Evolutionary conservation across 805 yeast species (phyloP).

Genomic region (Kodamaea sagamina): DNA sequence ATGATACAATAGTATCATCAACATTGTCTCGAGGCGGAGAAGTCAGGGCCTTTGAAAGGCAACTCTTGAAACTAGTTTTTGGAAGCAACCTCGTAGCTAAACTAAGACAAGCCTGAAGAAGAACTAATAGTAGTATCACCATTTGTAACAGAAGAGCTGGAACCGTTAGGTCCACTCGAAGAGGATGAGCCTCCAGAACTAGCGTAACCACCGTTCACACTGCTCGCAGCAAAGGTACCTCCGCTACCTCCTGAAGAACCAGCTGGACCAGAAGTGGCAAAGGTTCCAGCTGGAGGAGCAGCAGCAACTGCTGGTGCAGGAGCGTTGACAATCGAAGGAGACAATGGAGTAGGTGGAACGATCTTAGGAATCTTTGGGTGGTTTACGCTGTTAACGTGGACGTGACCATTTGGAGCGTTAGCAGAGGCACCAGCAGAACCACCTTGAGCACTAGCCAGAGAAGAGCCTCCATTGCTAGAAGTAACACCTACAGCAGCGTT

Average conservation of each 20-base stretch:
- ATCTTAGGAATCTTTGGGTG: background rate
- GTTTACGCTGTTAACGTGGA: no score
- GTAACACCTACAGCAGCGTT: no score
- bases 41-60: background rate
- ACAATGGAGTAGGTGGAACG: background rate
- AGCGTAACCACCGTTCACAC: background rate
- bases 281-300: background rate
- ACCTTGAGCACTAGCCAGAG: background rate
- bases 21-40: conserved; percentile 1
- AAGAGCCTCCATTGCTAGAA: no score
- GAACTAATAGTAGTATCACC: background rate
- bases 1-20: conserved; percentile 2
- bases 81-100: background rate
- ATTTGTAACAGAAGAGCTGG: background rate
- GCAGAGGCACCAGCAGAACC: background rate
- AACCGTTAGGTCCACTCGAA: conserved; percentile 2
- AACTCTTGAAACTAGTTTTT: background rate
- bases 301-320: background rate
- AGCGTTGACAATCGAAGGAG: background rate
- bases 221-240: background rate
- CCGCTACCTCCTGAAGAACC: conserved; percentile 5
- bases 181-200: background rate
- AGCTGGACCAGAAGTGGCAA: background rate
- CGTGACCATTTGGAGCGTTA: background rate
- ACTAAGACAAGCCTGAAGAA: background rate